These are phyloP conservation scores for Xylariaceae sp. DNA, from an alignment of 2,329 filamentous ascomycete species.

Conservation along the genomic window DNA sequence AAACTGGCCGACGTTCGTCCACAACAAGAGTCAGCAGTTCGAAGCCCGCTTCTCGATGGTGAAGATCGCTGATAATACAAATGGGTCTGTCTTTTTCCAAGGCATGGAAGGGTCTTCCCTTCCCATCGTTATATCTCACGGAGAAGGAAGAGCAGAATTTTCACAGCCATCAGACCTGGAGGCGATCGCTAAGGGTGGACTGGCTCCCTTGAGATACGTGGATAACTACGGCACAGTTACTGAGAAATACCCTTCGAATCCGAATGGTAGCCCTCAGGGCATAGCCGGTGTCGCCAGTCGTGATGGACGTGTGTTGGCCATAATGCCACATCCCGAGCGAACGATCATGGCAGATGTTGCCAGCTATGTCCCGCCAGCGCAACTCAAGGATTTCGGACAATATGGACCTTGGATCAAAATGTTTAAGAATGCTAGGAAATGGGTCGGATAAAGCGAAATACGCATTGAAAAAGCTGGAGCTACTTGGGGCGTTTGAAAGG, in stretches of 20 bases:
- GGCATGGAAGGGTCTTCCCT: conserved; percentile 80
- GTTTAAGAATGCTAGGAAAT: conserved; percentile 82
- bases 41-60: conserved; percentile 87
- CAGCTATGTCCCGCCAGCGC: conserved; percentile 63
- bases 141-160: conserved; percentile 80
- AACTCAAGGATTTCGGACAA: conserved; percentile 67
- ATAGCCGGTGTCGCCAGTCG: conserved; percentile 64
- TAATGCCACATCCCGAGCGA: conserved; percentile 95
- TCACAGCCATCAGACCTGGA: conserved; percentile 47
- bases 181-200: conserved; percentile 58
- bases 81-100: conserved; percentile 78
- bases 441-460: conserved; percentile 60
- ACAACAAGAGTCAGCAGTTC: conserved; percentile 83
- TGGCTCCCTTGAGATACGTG: conserved; percentile 77
- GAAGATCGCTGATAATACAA: conserved; percentile 61
- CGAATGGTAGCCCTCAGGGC: conserved; percentile 77
- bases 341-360: conserved; percentile 75
- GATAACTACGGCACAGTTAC: conserved; percentile 76
- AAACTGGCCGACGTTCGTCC: conserved; percentile 57
- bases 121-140: conserved; percentile 85
- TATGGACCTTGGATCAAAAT: conserved; percentile 81
- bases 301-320: conserved; percentile 76
- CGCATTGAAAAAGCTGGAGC: no score
- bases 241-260: conserved; percentile 83
- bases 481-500: no score